Evolutionary conservation across 345 rosid species (phyloP), one percentile per base, ranked within the genome.

Genomic region (Xanthoceras sorbifolium): DNA sequence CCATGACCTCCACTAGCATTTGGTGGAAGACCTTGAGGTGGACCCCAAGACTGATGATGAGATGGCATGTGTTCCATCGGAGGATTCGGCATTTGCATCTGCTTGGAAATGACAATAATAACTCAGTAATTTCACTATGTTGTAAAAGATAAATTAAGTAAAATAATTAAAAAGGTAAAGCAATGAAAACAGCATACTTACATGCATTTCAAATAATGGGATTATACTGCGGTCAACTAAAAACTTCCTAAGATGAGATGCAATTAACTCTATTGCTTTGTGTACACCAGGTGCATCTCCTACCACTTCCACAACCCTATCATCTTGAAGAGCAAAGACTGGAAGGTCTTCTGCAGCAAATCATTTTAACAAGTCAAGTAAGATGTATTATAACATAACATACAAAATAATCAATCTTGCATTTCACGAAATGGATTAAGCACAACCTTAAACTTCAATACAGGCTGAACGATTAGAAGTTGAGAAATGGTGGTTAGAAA

Each of bases 181-280:
- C 69, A 20, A 50, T 29, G 22, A 50, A 17, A n/a, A 67, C 36
- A 80, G 82, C 38, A 71, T 34, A 55, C 88, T 82, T 79, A 94
- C 99, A 60, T 90, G 94, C 80, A 85, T 86, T 88, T 97, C 98
- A 89, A 97, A 97, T 57, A 85, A 83, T 5, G 93, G 97, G 65
- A 97, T 92, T 76, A 97, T 88, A 84, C 98, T 90, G 73, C 94
- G 97, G 79, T 97, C 99, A 76, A 97, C 99, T 74, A 97, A 83
- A 84, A 97, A 97, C 90, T 94, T 97, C 82, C 98, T 89, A 72
- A 97, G 89, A 77, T 94, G 97, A 86, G 96, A 91, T 63, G 97
- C 98, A 82, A 97, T 89, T 72, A 97, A 88, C 90, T 97, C 98
- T 81, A 97, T 79, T 40, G 91, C 94, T 85, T 87, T 94, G 78